A percentile compares a stretch with the other conserved stretches of the same genome.
Conservation (phyloP, 192 early-diverging fungal species). For the Phlyctochytrium planicorne region DNA sequence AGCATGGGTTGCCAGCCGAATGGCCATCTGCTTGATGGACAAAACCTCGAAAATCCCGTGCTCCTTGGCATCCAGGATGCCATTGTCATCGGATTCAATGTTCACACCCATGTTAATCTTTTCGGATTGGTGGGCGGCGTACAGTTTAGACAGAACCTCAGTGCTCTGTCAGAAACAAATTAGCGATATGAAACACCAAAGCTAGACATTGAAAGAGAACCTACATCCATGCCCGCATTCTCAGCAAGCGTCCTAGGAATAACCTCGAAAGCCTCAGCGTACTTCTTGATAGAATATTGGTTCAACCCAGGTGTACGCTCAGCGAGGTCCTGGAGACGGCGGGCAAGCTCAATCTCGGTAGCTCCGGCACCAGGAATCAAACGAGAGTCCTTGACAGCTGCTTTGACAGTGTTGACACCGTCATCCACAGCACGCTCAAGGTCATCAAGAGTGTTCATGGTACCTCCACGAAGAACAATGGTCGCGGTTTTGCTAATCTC, state of each 20-base stretch:
- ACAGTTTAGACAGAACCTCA: conserved; percentile 86
- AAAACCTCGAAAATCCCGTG: conserved; percentile 78
- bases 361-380: conserved; percentile 94
- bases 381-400: conserved; percentile 79
- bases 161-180: conserved; percentile 50
- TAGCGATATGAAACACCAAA: conserved; percentile 8
- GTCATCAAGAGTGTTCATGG: conserved; percentile 93
- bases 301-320: conserved; percentile 88
- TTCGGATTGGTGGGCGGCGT: conserved; percentile 82
- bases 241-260: conserved; percentile 93
- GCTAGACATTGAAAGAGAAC: background rate
- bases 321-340: conserved; percentile 71
- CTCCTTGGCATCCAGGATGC: conserved; percentile 73
- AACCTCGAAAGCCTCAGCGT: conserved; percentile 91
- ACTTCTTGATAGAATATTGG: conserved; percentile 96
- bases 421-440: conserved; percentile 97
- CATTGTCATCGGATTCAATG: conserved; percentile 72
- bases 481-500: conserved; percentile 88
- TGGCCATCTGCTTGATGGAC: conserved; percentile 81
- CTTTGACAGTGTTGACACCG: conserved; percentile 96
- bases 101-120: conserved; percentile 73
- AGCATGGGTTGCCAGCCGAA: conserved; percentile 87
- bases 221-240: conserved; percentile 89
- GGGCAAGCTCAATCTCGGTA: conserved; percentile 87
- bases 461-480: conserved; percentile 94